phyloP scores from a whole-genome alignment of 1,284 basidiomycete genomes.

The Trametes pubescens region DNA sequence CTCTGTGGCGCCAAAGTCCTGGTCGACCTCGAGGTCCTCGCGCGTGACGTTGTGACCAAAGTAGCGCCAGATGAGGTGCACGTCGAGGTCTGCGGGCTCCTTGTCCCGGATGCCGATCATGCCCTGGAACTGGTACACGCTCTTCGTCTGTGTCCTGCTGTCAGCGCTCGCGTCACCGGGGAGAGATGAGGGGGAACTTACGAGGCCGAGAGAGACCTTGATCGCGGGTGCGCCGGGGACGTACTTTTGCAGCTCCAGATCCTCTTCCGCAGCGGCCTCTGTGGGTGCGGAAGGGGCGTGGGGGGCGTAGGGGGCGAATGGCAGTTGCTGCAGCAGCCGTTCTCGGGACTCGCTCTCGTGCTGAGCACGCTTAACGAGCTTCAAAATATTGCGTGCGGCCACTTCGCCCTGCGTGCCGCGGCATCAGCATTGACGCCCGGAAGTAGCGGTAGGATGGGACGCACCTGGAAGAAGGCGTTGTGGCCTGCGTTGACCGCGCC shows the following conservation, averaged over 20 bases:
- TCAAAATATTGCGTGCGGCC: constrained; percentile 62
- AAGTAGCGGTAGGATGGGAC: no score
- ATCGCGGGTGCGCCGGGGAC: constrained; percentile 65
- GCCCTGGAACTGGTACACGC: constrained; percentile 55
- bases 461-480: constrained; percentile 68
- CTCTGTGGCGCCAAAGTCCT: constrained; percentile 1
- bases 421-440: no score
- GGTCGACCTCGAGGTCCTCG: constrained; percentile 28
- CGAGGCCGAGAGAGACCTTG: constrained; percentile 74
- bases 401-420: constrained; percentile 49
- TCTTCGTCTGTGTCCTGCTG: constrained; percentile 43
- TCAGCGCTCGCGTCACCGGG: background rate
- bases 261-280: background rate
- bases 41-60: constrained; percentile 26
- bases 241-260: constrained; percentile 61
- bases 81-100: constrained; percentile 56
- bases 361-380: constrained; percentile 47
- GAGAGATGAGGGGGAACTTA: constrained; percentile 40
- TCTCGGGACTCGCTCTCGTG: constrained; percentile 41
- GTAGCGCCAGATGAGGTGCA: constrained; percentile 38
- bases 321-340: background rate
- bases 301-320: background rate
- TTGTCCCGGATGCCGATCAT: constrained; percentile 55
- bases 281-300: background rate
- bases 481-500: constrained; percentile 78